Conservation (phyloP, 352 stramenopile genomes). For the Phytophthora crassamura region DNA sequence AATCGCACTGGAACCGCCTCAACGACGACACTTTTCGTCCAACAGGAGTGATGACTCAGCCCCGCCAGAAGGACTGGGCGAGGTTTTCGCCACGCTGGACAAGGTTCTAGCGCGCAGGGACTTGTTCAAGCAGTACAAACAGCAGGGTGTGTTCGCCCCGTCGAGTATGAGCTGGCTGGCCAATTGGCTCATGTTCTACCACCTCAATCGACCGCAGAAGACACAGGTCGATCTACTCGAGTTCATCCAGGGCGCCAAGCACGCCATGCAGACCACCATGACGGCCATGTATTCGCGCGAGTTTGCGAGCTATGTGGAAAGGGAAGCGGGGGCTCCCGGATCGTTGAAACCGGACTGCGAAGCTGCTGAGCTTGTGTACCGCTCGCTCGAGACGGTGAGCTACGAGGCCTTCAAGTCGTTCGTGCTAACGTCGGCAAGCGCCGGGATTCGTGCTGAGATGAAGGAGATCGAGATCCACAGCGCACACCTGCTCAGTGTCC, state of each 20-base stretch:
- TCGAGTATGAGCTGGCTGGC: slow-evolving; percentile 23
- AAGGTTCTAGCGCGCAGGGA: slow-evolving; percentile 24
- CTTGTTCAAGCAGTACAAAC: slow-evolving; percentile 26
- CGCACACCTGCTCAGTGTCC: slow-evolving; percentile 30
- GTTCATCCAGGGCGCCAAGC: slow-evolving; percentile 39
- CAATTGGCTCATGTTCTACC: slow-evolving; percentile 42
- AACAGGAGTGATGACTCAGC: not conserved
- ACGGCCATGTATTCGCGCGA: slow-evolving; percentile 40
- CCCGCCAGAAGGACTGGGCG: slow-evolving; percentile 21
- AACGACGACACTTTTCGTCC: slow-evolving; percentile 14
- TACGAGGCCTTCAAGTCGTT: slow-evolving; percentile 39
- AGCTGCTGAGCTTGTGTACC: slow-evolving; percentile 24
- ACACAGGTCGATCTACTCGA: slow-evolving; percentile 37
- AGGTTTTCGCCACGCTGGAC: slow-evolving; percentile 23
- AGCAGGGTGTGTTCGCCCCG: slow-evolving; percentile 24
- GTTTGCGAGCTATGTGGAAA: slow-evolving; percentile 30
- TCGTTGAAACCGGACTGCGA: slow-evolving; percentile 29
- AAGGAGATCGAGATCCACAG: slow-evolving; percentile 36
- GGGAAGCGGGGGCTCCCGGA: slow-evolving; percentile 18
- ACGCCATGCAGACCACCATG: slow-evolving; percentile 34
- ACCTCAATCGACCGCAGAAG: slow-evolving; percentile 37
- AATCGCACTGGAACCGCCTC: not conserved
- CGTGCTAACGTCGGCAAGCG: slow-evolving; percentile 14
- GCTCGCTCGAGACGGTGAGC: slow-evolving; percentile 30
- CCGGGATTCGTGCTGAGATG: slow-evolving; percentile 22